Evolutionary conservation across 2,329 filamentous ascomycete genomes (phyloP).

Genomic region (Apiospora malaysiana): DNA sequence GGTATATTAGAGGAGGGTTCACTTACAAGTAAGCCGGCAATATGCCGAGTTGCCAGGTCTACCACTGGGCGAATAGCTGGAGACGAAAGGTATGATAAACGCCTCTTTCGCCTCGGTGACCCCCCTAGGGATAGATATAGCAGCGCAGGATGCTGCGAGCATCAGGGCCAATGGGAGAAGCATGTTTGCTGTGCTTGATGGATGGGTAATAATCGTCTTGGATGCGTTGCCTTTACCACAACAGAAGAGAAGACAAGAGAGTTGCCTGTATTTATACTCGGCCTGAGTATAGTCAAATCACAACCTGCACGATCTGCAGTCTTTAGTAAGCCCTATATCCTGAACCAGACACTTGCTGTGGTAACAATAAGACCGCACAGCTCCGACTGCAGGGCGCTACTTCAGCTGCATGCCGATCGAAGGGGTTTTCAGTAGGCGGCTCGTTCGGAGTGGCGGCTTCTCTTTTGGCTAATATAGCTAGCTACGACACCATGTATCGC

Average conservation of each 20-base stretch:
- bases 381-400: background rate
- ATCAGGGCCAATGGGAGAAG: background rate
- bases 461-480: background rate
- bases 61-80: background rate
- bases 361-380: background rate
- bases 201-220: background rate
- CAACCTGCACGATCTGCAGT: background rate
- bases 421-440: background rate
- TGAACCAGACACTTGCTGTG: background rate
- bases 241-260: background rate
- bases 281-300: background rate
- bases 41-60: background rate
- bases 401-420: background rate
- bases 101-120: background rate
- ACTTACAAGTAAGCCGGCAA: background rate
- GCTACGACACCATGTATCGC: background rate
- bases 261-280: background rate
- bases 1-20: background rate
- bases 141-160: background rate
- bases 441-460: slow-evolving; percentile 5
- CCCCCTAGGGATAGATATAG: background rate
- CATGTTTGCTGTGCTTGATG: background rate
- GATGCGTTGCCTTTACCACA: background rate
- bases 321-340: background rate
- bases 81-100: background rate